These are phyloP conservation scores for Saccharomycopsis sp. DNA, from an alignment of 805 yeast species.

Conservation along the genomic window DNA sequence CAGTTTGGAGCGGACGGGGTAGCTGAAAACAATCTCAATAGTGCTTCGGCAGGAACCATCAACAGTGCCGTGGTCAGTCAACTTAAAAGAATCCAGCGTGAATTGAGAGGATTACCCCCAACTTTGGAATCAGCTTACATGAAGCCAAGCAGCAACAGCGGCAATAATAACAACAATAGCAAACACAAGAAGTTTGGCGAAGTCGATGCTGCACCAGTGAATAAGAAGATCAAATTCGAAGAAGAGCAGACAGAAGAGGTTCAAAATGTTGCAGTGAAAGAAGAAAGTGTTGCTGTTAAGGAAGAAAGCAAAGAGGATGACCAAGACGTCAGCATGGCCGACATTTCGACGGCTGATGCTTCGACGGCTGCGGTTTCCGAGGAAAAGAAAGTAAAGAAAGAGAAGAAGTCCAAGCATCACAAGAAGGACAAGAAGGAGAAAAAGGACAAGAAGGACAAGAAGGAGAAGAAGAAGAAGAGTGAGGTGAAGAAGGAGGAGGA, in stretches of 20 bases:
- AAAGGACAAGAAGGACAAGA: constrained; percentile 11
- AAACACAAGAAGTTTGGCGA: constrained; percentile 30
- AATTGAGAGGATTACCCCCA: constrained; percentile 71
- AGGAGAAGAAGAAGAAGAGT: constrained; percentile 5
- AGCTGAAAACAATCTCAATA: constrained; percentile 18
- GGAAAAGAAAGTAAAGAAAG: background rate
- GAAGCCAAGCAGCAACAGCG: constrained; percentile 24
- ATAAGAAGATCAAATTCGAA: constrained; percentile 27
- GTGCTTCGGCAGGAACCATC: constrained; percentile 23
- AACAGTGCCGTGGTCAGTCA: constrained; percentile 48
- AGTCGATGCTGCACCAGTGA: constrained; percentile 24
- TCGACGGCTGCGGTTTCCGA: too few relatives aligned
- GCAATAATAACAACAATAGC: constrained; percentile 26
- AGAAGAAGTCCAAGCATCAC: background rate
- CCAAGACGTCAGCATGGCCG: background rate
- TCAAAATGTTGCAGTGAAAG: constrained; percentile 21
- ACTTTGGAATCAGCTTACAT: constrained; percentile 29
- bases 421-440: constrained; percentile 8
- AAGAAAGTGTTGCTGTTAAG: constrained; percentile 12
- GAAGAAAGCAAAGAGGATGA: constrained; percentile 10
- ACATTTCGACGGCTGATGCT: background rate
- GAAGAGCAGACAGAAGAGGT: constrained; percentile 23
- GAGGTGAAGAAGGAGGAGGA: background rate
- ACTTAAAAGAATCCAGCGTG: constrained; percentile 67
- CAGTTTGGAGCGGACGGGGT: constrained; percentile 16